phyloP scores from a whole-genome alignment of 2,329 filamentous ascomycete genomes.

The Stachybotrys echinatus region DNA sequence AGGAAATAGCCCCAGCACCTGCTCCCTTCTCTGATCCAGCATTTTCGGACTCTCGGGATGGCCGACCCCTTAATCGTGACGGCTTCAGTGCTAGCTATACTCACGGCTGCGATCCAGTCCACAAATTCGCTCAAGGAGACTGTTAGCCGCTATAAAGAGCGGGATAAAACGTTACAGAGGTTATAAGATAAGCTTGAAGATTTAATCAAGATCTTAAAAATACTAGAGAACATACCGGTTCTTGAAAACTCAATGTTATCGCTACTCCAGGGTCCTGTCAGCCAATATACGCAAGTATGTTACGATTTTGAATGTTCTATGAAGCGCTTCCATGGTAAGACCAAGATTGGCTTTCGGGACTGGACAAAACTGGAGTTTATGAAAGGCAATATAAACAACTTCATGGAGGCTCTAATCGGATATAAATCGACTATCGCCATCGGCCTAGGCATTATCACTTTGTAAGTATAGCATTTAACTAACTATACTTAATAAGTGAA shows the following conservation, averaged over 20 bases:
- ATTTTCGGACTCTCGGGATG: neutral
- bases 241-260: slow-evolving; percentile 17
- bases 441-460: slow-evolving; percentile 27
- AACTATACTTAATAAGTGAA: no score
- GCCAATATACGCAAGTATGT: slow-evolving; percentile 28
- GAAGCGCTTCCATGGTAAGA: slow-evolving; percentile 24
- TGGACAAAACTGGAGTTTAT: slow-evolving; percentile 36
- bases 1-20: neutral
- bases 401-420: slow-evolving; percentile 28
- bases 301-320: slow-evolving; percentile 29
- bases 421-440: slow-evolving; percentile 34
- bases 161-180: slow-evolving; percentile 25
- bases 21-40: neutral
- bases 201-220: slow-evolving; percentile 23
- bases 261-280: slow-evolving; percentile 28
- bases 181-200: slow-evolving; percentile 26
- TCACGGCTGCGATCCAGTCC: slow-evolving; percentile 27
- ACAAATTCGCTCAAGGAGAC: slow-evolving; percentile 24
- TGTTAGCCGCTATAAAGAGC: slow-evolving; percentile 25
- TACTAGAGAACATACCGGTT: slow-evolving; percentile 17
- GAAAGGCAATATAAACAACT: slow-evolving; percentile 31
- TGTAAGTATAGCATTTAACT: slow-evolving; percentile 19
- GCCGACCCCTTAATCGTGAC: slow-evolving; percentile 26
- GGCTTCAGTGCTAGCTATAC: slow-evolving; percentile 23
- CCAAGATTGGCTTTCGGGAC: slow-evolving; percentile 27